Evolutionary conservation across 768 basidiomycete genomes (phyloP).

Genomic region (Kwoniella heveanensis): DNA sequence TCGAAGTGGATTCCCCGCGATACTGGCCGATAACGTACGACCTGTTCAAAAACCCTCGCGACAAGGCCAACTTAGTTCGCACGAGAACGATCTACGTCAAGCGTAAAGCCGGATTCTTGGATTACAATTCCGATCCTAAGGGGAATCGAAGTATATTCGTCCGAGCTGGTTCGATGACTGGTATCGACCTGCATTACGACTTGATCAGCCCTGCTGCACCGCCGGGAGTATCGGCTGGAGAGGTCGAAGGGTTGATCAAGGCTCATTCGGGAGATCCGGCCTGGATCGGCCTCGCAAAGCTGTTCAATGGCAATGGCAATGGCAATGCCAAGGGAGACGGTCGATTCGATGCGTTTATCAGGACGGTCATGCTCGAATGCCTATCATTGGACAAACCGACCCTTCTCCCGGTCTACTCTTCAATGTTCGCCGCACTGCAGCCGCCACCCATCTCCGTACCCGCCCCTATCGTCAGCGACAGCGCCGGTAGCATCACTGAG

Average conservation of each 20-base stretch:
- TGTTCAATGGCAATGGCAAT: conserved; percentile 62
- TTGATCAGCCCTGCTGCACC: conserved; percentile 74
- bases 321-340: not conserved
- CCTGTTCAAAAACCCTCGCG: conserved; percentile 62
- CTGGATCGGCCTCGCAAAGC: conserved; percentile 73
- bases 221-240: conserved; percentile 68
- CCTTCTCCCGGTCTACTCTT: conserved; percentile 73
- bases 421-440: conserved; percentile 71
- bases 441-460: conserved; percentile 39
- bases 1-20: conserved; percentile 87
- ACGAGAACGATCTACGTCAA: conserved; percentile 89
- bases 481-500: not conserved
- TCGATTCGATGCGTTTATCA: conserved; percentile 33
- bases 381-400: conserved; percentile 87
- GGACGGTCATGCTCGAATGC: conserved; percentile 66
- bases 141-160: conserved; percentile 90
- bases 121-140: conserved; percentile 89
- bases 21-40: conserved; percentile 94
- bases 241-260: conserved; percentile 80
- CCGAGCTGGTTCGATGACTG: conserved; percentile 78
- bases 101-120: conserved; percentile 84
- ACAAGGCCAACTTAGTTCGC: conserved; percentile 69
- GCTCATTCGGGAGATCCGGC: conserved; percentile 80
- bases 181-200: conserved; percentile 77
- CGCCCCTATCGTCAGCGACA: too few species aligned